Conservation (phyloP, 2,329 filamentous ascomycete genomes). For the Claviceps pazoutovae region DNA sequence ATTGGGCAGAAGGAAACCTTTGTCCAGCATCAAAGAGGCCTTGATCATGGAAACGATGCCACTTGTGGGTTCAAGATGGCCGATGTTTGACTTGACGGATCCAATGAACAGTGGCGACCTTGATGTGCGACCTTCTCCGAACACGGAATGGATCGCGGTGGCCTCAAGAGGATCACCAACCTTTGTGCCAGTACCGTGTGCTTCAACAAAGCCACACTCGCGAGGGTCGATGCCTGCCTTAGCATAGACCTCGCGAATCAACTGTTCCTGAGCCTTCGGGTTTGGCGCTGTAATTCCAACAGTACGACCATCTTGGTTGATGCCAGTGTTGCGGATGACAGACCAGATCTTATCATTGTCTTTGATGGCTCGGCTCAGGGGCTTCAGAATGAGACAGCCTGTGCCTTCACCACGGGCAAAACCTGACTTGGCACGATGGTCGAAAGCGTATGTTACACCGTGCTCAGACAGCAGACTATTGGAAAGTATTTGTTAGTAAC, state of each 20-base stretch:
- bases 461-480: not conserved
- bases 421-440: conserved; percentile 24
- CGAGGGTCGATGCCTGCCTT: conserved; percentile 14
- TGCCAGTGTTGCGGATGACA: conserved; percentile 34
- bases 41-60: conserved; percentile 38
- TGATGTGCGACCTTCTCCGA: conserved; percentile 23
- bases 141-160: conserved; percentile 29
- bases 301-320: conserved; percentile 42
- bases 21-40: conserved; percentile 34
- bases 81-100: conserved; percentile 36
- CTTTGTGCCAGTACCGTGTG: conserved; percentile 42
- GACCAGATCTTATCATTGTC: conserved; percentile 41
- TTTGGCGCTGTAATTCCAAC: conserved; percentile 37
- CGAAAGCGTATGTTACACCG: conserved; percentile 25
- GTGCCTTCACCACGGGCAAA: conserved; percentile 49
- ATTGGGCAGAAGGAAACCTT: conserved; percentile 35
- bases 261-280: conserved; percentile 28
- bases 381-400: conserved; percentile 41
- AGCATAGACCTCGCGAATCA: conserved; percentile 25
- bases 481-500: not conserved
- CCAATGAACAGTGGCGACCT: conserved; percentile 29
- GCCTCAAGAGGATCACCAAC: conserved; percentile 42
- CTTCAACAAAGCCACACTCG: conserved; percentile 27
- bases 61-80: conserved; percentile 35
- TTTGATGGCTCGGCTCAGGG: conserved; percentile 36